phyloP scores from a whole-genome alignment of 2,329 filamentous ascomycete species.

The Stachybotrys echinatus region DNA sequence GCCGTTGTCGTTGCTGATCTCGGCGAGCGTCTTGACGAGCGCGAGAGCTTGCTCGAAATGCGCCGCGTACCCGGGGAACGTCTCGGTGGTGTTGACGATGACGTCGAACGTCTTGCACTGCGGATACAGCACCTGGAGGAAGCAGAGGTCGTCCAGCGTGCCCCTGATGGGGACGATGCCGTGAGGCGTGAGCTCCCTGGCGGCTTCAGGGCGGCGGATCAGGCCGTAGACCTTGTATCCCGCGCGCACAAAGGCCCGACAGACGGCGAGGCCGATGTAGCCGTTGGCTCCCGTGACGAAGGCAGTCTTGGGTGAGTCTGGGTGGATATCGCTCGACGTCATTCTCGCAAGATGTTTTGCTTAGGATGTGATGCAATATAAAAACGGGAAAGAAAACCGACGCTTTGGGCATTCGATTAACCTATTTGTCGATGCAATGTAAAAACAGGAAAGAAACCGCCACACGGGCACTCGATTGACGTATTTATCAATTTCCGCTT shows the following conservation, averaged over 20 bases:
- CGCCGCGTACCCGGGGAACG: conserved; percentile 28
- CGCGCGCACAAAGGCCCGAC: conserved; percentile 36
- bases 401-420: too few relatives aligned
- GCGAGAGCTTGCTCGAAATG: conserved; percentile 31
- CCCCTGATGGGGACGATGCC: conserved; percentile 37
- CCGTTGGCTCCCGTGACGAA: conserved; percentile 43
- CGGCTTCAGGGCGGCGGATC: conserved; percentile 26
- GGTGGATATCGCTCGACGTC: too few relatives aligned
- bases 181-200: conserved; percentile 19
- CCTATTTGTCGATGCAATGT: too few relatives aligned
- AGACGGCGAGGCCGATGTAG: conserved; percentile 40
- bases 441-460: too few relatives aligned
- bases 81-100: conserved; percentile 37
- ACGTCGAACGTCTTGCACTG: conserved; percentile 28
- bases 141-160: conserved; percentile 24
- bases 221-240: conserved; percentile 41
- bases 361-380: too few relatives aligned
- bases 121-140: conserved; percentile 16
- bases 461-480: too few relatives aligned
- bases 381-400: too few relatives aligned
- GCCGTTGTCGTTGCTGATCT: conserved; percentile 23
- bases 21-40: conserved; percentile 27
- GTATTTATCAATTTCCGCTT: too few relatives aligned
- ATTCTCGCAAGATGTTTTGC: too few relatives aligned
- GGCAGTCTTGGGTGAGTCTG: conserved; percentile 17